phyloP scores from a whole-genome alignment of 345 rosid genomes.

The Turnera subulata region DNA sequence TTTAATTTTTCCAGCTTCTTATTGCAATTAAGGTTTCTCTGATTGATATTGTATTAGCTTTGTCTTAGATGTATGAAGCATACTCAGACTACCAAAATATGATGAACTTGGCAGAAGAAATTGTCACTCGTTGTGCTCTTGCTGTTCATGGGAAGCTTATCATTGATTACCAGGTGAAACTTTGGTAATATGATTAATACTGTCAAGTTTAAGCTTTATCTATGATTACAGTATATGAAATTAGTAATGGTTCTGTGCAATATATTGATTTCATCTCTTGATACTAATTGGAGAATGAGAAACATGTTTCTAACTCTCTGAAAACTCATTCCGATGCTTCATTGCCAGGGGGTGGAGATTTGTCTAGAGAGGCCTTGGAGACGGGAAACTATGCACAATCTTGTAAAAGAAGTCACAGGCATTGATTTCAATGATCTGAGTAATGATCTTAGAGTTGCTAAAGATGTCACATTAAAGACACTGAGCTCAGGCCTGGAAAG shows the following conservation, averaged over 20 bases:
- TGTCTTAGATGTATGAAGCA: conserved; percentile 85
- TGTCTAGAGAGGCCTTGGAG: conserved; percentile 86
- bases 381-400: conserved; percentile 95
- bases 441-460: conserved; percentile 57
- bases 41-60: conserved; percentile 24
- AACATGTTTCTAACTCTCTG: conserved; percentile 4
- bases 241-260: background rate
- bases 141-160: conserved; percentile 72
- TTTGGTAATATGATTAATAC: background rate
- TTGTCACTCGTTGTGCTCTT: conserved; percentile 76
- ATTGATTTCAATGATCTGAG: conserved; percentile 56
- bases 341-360: conserved; percentile 71
- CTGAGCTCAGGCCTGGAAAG: conserved; percentile 50
- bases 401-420: conserved; percentile 72
- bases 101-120: conserved; percentile 92
- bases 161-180: conserved; percentile 73
- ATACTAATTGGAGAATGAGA: conserved; percentile 1
- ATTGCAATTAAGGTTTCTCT: conserved; percentile 15
- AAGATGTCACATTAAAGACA: conserved; percentile 50
- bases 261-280: conserved; percentile 4
- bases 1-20: background rate
- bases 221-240: background rate
- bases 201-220: background rate
- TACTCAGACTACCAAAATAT: conserved; percentile 85
- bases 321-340: conserved; percentile 19